Evolutionary conservation across 805 yeast genomes (phyloP), one percentile per base, ranked within the genome.

Genomic region (Metahyphopichia silvanorum): DNA sequence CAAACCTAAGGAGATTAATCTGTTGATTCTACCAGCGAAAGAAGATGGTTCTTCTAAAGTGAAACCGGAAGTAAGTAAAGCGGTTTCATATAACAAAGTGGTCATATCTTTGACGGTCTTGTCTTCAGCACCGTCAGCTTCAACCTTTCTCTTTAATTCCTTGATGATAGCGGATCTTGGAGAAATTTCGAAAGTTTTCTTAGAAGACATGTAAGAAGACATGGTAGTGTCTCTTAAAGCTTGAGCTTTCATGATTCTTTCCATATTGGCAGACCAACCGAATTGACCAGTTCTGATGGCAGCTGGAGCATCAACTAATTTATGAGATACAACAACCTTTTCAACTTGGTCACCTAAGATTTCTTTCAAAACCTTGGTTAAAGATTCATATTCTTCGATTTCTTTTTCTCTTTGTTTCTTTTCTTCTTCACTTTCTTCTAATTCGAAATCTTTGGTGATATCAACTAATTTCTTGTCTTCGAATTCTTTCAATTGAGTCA

Each of bases 181-280:
- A 57, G 98, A 91, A 52, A 93, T 88, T 79, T 93, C 99, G 57
- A 93, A 87, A 61, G 93, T 93, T 83, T 93, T 93, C 88, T 93
- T 93, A 36, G 98, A 93, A 30, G 98, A 84, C 99, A 93, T 93
- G 93, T 93, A 93, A 44, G 96, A 80, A 25, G 98, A 88, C 98
- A 93, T 93, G 53, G 95, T 78, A 54, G 95, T 86, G 70, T 93
- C 98, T 77, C 98, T 88, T 59, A 93, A 76, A 55, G 99, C 98
- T 78, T 93, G 99, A 43, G 98, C 98, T 79, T 93, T 93, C 99
- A 93, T 93, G 79, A 93, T 93, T 84, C 98, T 91, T 79, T 93
- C 99, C 98, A 93, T 93, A 79, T 93, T 93, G 60, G 99, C 99
- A 51, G 98, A 93, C 99, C 99, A 93, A 68, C 99, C 98, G 69